A percentile compares a stretch with the other conserved stretches of the same genome.
Conservation (phyloP, 768 basidiomycete genomes). For the Tricholoma matsutake region DNA sequence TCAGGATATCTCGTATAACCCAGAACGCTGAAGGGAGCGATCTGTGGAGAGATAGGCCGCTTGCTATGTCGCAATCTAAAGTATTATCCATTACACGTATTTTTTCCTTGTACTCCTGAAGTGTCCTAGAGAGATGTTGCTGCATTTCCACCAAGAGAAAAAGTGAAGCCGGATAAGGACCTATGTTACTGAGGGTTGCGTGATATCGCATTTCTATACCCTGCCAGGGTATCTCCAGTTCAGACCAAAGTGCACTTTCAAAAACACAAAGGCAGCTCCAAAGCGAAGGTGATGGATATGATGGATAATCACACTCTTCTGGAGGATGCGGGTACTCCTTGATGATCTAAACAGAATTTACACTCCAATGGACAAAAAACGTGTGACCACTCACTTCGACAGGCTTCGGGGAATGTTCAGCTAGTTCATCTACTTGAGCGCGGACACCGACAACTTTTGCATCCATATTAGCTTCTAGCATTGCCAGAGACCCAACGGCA, state of each 20-base stretch:
- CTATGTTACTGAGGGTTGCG: conserved; percentile 59
- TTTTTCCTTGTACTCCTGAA: conserved; percentile 21
- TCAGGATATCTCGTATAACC: conserved; percentile 36
- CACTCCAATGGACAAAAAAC: not conserved
- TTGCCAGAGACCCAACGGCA: conserved; percentile 56
- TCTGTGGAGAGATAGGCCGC: conserved; percentile 12
- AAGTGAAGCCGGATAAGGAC: conserved; percentile 72
- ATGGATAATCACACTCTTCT: conserved; percentile 51
- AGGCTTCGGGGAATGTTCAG: conserved; percentile 59
- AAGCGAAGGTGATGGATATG: conserved; percentile 51
- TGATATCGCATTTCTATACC: conserved; percentile 63
- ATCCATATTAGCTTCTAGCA: conserved; percentile 68
- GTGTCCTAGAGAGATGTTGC: conserved; percentile 41
- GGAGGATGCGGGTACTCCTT: conserved; percentile 54
- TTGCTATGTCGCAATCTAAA: conserved; percentile 16
- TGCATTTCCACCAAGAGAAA: conserved; percentile 64
- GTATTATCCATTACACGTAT: not conserved
- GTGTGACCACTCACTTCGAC: conserved; percentile 47
- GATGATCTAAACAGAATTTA: conserved; percentile 43
- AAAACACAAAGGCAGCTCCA: conserved; percentile 35
- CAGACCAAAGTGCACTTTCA: conserved; percentile 42
- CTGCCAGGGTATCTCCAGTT: conserved; percentile 54
- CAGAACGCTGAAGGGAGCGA: conserved; percentile 35
- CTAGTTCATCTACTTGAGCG: conserved; percentile 64
- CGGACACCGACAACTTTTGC: conserved; percentile 74